phyloP scores from a whole-genome alignment of 2,329 filamentous ascomycete species.

The Ceratocystiopsis brevicomis region DNA sequence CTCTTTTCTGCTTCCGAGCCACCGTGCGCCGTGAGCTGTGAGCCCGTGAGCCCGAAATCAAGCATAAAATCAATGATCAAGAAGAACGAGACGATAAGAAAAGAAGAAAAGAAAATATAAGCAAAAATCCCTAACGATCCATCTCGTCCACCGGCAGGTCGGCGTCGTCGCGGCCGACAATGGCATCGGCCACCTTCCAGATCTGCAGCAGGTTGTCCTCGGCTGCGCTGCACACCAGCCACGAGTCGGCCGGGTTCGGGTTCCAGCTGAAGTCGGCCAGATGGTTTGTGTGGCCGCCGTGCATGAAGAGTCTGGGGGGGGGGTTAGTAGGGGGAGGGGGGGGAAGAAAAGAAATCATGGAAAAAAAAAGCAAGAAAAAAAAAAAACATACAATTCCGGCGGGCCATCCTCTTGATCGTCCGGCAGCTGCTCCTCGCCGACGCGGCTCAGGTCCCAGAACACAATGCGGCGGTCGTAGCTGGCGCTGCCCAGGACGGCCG shows the following conservation, averaged over 20 bases:
- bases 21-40: background rate
- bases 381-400: conserved; percentile 63
- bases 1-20: too few relatives aligned
- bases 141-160: conserved; percentile 63
- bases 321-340: too few relatives aligned
- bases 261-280: conserved; percentile 98
- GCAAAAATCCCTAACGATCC: conserved; percentile 30
- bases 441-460: conserved; percentile 86
- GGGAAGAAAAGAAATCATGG: background rate
- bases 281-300: conserved; percentile 93
- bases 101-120: background rate
- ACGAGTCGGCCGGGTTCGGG: conserved; percentile 78
- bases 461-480: conserved; percentile 87
- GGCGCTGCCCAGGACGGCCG: conserved; percentile 71
- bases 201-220: conserved; percentile 95
- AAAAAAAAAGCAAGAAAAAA: conserved; percentile 1
- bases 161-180: conserved; percentile 58
- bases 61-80: too few relatives aligned
- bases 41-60: too few relatives aligned
- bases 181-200: conserved; percentile 71
- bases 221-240: conserved; percentile 87
- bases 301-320: conserved; percentile 67
- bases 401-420: conserved; percentile 92
- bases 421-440: conserved; percentile 84
- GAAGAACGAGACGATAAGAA: background rate